Evolutionary conservation across 768 basidiomycete species (phyloP), one percentile per base, ranked within the genome.

Genomic region (Lactifluus volemus): DNA sequence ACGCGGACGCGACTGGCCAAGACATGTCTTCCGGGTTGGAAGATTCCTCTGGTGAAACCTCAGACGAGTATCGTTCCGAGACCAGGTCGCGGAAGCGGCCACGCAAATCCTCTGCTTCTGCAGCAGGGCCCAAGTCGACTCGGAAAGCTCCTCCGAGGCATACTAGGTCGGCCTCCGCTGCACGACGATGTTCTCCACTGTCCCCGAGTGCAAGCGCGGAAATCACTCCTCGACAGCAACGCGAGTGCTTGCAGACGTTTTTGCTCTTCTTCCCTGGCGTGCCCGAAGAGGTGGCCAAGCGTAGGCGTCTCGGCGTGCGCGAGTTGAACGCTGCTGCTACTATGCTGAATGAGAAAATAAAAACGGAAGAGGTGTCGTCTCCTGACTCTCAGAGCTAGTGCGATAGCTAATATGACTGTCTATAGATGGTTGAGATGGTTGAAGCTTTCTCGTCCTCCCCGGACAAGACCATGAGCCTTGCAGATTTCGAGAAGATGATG

Each of bases 401-500:
- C 25, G 7, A 49, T 29, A 25, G n/a, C 32, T 7, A 21, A 10
- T 38, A 19, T 57, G 47, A 32, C 11, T 41, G 39, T 49, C n/a
- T 12, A 56, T 32, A 92, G 90, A 84, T 89, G 66, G 66, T 85
- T 3, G 88, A 91, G 59, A 92, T 92, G 89, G 75, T 93, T 1
- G 79, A 81, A n/a, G 78, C 78, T 54, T 92, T 89, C 68, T 88
- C 90, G 1, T 82, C 80, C 0, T 79, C 82, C 0, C 73, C 80
- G 0, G 89, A 92, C 70, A 84, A 83, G 68, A 80, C 86, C 3
- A 79, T 92, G 76, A 72, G 71, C 58, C 75, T 91, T 38, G 71
- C 74, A 14, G 88, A 92, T 70, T 93, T 93, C 67, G 81, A 84
- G 65, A 74, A 75, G 21, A 89, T 93, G 83, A 89, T 92, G 84